Evolutionary conservation across 306 rosid species (phyloP).

Genomic region (Vicia villosa): DNA sequence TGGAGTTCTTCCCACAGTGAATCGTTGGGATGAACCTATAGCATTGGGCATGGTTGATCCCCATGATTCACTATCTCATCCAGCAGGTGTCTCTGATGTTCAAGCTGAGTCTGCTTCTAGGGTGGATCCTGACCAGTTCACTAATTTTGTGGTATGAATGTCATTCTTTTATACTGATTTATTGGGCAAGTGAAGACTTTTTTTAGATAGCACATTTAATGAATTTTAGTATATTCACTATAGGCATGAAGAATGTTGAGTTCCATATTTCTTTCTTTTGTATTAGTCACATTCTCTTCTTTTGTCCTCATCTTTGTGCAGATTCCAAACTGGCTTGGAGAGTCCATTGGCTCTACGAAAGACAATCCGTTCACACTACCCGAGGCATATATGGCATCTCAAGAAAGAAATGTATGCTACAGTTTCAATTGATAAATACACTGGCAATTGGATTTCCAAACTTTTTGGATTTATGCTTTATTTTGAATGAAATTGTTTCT

Average conservation of each 20-base stretch:
- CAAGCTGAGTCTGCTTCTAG: slow-evolving; percentile 83
- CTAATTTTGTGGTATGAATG: slow-evolving; percentile 74
- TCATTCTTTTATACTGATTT: slow-evolving; percentile 15
- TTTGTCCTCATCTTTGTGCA: slow-evolving; percentile 44
- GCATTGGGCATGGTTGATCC: slow-evolving; percentile 91
- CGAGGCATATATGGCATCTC: slow-evolving; percentile 71
- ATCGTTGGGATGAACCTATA: slow-evolving; percentile 86
- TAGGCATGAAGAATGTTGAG: neutral
- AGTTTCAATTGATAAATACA: slow-evolving; percentile 23
- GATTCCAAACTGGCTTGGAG: slow-evolving; percentile 90
- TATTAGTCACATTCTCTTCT: slow-evolving; percentile 21
- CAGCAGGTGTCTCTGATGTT: slow-evolving; percentile 94
- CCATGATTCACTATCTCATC: slow-evolving; percentile 98
- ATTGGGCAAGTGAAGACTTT: slow-evolving; percentile 6
- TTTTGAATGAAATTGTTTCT: slow-evolving; percentile 37
- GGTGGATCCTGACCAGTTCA: slow-evolving; percentile 87
- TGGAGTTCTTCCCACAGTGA: slow-evolving; percentile 73
- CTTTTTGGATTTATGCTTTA: slow-evolving; percentile 27
- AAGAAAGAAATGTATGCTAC: slow-evolving; percentile 69
- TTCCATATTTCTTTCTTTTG: slow-evolving; percentile 18
- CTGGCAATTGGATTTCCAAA: slow-evolving; percentile 31
- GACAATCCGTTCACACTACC: slow-evolving; percentile 85
- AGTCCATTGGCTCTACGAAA: slow-evolving; percentile 64
- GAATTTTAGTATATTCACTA: slow-evolving; percentile 14
- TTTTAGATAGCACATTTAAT: neutral